Percentiles rank a stretch among this genome's conserved stretches.
Evolutionary conservation across 148 eudicot genomes (phyloP).

Genomic region (Rheum nobile): DNA sequence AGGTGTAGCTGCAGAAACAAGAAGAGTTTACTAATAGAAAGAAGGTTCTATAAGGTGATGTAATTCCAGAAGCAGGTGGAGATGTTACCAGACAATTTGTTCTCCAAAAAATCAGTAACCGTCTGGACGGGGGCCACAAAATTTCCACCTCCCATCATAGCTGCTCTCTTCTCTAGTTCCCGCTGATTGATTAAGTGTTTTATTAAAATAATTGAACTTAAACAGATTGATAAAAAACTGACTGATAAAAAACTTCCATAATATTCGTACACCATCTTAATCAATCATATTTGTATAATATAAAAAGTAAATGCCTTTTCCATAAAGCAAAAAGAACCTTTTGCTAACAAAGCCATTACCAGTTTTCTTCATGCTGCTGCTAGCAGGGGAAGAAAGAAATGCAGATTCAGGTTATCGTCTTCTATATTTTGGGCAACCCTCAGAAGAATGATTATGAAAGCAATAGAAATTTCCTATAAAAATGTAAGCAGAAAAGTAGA

Average conservation of each 20-base stretch:
- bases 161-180: conserved; percentile 74
- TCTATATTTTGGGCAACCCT: neutral
- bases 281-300: neutral
- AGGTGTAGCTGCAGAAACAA: conserved; percentile 34
- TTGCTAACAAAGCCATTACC: neutral
- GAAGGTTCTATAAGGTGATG: neutral
- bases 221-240: neutral
- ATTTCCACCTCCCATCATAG: conserved; percentile 90
- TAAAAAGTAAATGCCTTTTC: neutral
- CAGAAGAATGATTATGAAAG: neutral
- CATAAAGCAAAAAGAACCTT: neutral
- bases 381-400: neutral
- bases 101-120: conserved; percentile 71
- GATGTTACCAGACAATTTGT: conserved; percentile 54
- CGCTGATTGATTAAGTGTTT: conserved; percentile 25
- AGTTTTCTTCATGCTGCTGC: neutral
- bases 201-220: too few species aligned
- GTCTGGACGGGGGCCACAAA: conserved; percentile 88
- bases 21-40: neutral
- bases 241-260: neutral
- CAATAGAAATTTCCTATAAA: neutral
- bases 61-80: neutral
- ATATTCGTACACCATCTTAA: neutral
- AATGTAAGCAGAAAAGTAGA: neutral
- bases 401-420: neutral